phyloP scores from a whole-genome alignment of 345 rosid genomes.

The Gossypioides kirkii region DNA sequence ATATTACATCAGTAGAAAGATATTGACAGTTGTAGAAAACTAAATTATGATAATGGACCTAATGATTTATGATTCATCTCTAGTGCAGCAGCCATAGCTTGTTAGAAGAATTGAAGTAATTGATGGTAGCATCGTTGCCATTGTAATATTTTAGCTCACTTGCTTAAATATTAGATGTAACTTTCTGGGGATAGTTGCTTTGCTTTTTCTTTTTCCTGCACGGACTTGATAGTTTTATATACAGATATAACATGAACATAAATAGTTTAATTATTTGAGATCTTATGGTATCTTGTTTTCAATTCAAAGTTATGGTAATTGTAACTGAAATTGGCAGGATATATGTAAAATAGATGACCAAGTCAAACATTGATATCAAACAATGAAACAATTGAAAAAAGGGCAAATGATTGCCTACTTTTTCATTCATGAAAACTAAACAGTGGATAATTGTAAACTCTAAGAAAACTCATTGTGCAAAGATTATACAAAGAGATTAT shows the following conservation, averaged over 20 bases:
- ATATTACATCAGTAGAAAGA: too few species aligned
- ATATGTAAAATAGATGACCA: too few species aligned
- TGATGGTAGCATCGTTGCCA: neutral
- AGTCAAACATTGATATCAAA: too few species aligned
- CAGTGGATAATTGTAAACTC: neutral
- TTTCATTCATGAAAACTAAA: neutral
- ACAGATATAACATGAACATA: too few species aligned
- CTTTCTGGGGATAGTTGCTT: too few species aligned
- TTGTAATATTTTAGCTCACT: neutral
- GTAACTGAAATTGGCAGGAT: too few species aligned
- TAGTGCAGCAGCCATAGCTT: neutral
- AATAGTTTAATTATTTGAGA: too few species aligned
- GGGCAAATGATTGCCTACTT: neutral
- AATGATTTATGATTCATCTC: neutral
- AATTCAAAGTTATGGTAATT: too few species aligned
- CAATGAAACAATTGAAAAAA: neutral
- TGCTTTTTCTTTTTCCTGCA: too few species aligned
- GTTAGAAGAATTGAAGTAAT: neutral
- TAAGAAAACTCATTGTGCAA: neutral
- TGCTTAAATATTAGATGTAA: neutral
- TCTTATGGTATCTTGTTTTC: too few species aligned
- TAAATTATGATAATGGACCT: neutral
- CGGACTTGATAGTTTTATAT: too few species aligned
- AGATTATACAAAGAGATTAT: neutral
- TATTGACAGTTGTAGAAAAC: neutral